Base-by-base conservation (phyloP, 2,329 filamentous ascomycete genomes). In the Fusarium piperis region DNA sequence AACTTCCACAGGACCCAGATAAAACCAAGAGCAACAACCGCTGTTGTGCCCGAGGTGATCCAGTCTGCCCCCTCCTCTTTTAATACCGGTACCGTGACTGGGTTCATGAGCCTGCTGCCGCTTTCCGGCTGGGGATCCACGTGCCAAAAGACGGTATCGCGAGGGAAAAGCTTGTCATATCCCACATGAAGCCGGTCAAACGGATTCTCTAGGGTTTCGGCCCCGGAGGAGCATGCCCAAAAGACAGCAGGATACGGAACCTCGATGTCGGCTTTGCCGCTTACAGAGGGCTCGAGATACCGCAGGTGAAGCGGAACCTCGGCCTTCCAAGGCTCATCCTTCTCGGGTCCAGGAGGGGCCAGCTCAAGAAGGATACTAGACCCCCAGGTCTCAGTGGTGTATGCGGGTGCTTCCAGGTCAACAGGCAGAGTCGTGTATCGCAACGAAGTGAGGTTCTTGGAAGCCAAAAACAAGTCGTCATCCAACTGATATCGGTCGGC, bases 341-440 rank as follows among this genome's bases (percentile, higher is more conserved):
- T 74, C 9, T 73, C 64, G 6, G 73, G 15, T 1, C 75, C 66
- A 0, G 92, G 89, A 1, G 86, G 85, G 0, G 89, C 88, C 39
- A 98, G 86, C 78, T 96, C 91, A 20, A 98, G 82, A 6, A 98
- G 86, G 16, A 94, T 85, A 16, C 88, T 90, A 0, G 92, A 95
- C 6, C 95, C 95, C 95, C 95, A 98, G 33, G 86, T 81, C 8
- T 87, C 78, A 32, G 94, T 87, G 2, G 91, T 89, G 84, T 97
- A 98, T 75, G 92, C 92, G 2, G 95, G 95, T 0, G 94, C 94
- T 83, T 98, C 95, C 59, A 98, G 90, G 74, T 98, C 95, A 8
- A 95, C 93, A 20, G 94, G 93, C 13, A 93, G 88, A 28, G 90
- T 90, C 15, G 94, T 87, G 70, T 92, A 89, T 48, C 87, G 90